Conservation (phyloP, 169 alveolate genomes). For the Plasmodium vinckei region DNA sequence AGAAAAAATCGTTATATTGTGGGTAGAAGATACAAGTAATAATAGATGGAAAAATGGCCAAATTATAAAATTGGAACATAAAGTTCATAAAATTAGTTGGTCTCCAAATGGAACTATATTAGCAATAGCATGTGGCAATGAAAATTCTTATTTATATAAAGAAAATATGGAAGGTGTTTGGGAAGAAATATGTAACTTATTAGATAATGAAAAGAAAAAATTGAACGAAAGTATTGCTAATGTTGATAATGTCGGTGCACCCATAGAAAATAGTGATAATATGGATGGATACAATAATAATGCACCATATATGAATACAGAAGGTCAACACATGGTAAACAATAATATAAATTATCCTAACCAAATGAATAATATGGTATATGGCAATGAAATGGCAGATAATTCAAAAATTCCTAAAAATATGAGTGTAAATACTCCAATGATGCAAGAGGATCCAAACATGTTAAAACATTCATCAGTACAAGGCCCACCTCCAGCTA, state of each 20-base stretch:
- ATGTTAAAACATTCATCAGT: not conserved
- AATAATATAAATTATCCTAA: too few species aligned
- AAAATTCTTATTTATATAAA: constrained; percentile 75
- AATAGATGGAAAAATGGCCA: constrained; percentile 69
- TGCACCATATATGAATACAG: not conserved
- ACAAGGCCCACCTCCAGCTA: not conserved
- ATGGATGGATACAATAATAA: not conserved
- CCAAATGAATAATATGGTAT: too few species aligned
- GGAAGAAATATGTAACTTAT: constrained; percentile 77
- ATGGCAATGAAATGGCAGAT: too few species aligned
- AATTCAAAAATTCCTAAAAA: too few species aligned
- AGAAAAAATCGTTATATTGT: constrained; percentile 78
- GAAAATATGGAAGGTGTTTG: constrained; percentile 80
- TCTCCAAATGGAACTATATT: constrained; percentile 82
- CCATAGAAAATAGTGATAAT: not conserved
- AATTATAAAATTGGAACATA: constrained; percentile 31
- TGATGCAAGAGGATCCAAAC: not conserved
- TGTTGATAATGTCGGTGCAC: not conserved
- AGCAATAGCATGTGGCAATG: constrained; percentile 80
- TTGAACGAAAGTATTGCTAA: not conserved
- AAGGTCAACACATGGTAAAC: too few species aligned
- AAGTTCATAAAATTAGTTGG: constrained; percentile 76
- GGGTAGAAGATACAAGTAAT: constrained; percentile 78
- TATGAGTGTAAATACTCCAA: not conserved
- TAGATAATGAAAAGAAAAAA: constrained; percentile 23